Evolutionary conservation across 495 filamentous ascomycete species (phyloP).

Genomic region (Tricharina praecox): DNA sequence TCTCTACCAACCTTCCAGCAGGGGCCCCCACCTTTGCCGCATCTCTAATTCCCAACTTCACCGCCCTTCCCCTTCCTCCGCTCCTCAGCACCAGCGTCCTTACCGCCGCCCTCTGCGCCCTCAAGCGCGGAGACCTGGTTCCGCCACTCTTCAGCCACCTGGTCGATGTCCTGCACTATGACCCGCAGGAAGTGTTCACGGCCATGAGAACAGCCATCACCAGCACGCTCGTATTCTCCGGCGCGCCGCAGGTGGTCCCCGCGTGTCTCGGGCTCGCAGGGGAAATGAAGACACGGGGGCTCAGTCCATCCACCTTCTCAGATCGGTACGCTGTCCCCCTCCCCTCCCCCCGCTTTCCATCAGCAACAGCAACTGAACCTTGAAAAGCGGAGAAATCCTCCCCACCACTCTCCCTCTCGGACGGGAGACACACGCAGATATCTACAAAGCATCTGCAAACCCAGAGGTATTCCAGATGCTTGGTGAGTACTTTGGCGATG

Average conservation of each 20-base stretch:
- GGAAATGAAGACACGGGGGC: not conserved
- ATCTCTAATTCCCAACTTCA: not conserved
- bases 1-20: not conserved
- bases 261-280: not conserved
- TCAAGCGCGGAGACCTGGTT: slow-evolving; percentile 1
- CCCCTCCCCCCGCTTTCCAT: too few species aligned
- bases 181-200: not conserved
- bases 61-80: not conserved
- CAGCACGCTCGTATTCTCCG: not conserved
- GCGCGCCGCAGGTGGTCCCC: not conserved
- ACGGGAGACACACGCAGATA: not conserved
- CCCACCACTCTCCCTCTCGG: not conserved
- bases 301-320: not conserved
- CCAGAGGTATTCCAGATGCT: not conserved
- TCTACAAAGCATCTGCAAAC: not conserved
- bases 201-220: not conserved
- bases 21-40: not conserved
- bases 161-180: not conserved
- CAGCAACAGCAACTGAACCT: not conserved
- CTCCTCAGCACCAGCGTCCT: not conserved
- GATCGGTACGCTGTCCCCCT: not conserved
- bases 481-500: not conserved
- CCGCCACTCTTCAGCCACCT: not conserved
- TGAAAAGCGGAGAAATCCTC: not conserved
- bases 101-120: not conserved